phyloP scores from a whole-genome alignment of 2,329 filamentous ascomycete species.

The Exophiala sideris region DNA sequence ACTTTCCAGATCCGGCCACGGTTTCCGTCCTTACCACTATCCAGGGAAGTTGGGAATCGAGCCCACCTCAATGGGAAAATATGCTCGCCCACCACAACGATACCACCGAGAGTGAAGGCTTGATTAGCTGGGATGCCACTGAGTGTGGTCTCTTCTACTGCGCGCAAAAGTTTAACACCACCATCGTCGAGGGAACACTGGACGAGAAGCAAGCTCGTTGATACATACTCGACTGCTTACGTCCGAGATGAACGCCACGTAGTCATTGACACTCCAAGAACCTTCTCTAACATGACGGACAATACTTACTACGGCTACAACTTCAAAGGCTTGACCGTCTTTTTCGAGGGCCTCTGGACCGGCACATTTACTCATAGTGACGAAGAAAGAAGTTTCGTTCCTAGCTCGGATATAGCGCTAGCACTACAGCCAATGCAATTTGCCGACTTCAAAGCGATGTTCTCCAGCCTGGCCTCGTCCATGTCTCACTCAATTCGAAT shows the following conservation, averaged over 20 bases:
- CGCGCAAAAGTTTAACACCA: conserved; percentile 8
- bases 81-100: too few relatives aligned
- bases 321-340: background rate
- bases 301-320: background rate
- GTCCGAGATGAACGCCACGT: too few relatives aligned
- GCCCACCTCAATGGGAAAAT: too few relatives aligned
- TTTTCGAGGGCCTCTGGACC: background rate
- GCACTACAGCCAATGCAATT: background rate
- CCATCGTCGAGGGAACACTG: background rate
- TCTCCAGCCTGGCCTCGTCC: background rate
- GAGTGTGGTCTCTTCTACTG: conserved; percentile 9
- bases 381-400: too few relatives aligned
- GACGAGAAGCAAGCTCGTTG: conserved; percentile 2
- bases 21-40: conserved; percentile 4
- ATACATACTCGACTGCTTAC: background rate
- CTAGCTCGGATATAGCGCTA: too few relatives aligned
- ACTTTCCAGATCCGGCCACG: background rate
- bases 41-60: background rate
- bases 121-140: background rate
- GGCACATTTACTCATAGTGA: too few relatives aligned
- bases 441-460: conserved; percentile 2
- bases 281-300: conserved; percentile 19
- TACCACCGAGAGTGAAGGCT: too few relatives aligned
- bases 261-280: background rate
- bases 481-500: conserved; percentile 1